Evolutionary conservation across 139 green algal genomes (phyloP).

Genomic region (Auxenochlorella pyrenoidosa): DNA sequence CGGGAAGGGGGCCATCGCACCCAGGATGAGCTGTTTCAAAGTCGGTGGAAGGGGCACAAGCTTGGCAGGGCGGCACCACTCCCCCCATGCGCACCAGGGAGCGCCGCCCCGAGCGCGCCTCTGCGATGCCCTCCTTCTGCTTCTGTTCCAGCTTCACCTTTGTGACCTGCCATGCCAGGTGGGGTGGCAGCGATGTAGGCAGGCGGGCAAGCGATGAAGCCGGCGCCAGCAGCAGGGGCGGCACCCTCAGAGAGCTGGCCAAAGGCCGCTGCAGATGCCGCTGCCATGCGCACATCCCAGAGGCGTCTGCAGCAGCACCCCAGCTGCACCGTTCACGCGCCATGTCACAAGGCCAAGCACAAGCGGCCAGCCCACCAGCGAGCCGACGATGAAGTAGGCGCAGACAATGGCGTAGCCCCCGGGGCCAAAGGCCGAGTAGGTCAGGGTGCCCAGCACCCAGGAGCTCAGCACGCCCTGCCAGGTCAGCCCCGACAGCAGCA

Average conservation of each 20-base stretch:
- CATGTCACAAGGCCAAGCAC: no score
- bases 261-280: no score
- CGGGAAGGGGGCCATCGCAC: no score
- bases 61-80: neutral
- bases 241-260: no score
- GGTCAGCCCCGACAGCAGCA: constrained; percentile 84
- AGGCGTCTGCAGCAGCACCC: no score
- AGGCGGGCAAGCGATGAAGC: no score
- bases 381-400: constrained; percentile 95
- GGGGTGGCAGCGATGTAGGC: neutral
- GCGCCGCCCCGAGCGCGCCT: constrained; percentile 83
- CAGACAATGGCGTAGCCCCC: constrained; percentile 89
- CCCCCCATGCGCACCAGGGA: constrained; percentile 60
- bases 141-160: constrained; percentile 97
- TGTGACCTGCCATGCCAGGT: constrained; percentile 77
- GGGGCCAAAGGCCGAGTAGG: constrained; percentile 86
- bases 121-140: constrained; percentile 92
- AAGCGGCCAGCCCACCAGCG: constrained; percentile 52
- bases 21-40: no score
- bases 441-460: constrained; percentile 81
- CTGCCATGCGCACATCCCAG: no score
- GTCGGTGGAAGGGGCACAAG: no score
- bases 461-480: constrained; percentile 69
- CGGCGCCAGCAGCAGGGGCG: no score
- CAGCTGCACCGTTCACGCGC: no score